Evolutionary conservation across 2,329 filamentous ascomycete species (phyloP).

Genomic region (Hymenoscyphus salicellus): DNA sequence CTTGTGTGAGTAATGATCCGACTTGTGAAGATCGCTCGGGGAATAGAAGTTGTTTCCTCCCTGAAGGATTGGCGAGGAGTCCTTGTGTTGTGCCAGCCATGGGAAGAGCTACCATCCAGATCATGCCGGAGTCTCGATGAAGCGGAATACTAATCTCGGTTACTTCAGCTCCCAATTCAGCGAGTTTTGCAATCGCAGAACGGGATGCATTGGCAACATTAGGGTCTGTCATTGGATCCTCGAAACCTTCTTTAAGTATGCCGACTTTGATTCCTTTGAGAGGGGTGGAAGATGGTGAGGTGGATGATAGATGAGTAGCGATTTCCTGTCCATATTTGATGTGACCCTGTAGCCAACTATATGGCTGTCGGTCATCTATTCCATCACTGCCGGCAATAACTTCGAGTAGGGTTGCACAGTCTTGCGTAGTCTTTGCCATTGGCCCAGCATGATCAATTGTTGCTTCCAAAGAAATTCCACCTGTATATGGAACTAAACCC

Average conservation of each 20-base stretch:
- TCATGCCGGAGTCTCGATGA: constrained; percentile 46
- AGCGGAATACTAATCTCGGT: constrained; percentile 50
- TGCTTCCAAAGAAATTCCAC: constrained; percentile 47
- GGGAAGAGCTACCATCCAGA: constrained; percentile 50
- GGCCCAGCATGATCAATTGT: constrained; percentile 51
- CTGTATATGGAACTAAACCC: constrained; percentile 31
- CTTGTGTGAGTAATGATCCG: constrained; percentile 49
- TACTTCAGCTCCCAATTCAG: constrained; percentile 47
- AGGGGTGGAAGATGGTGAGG: constrained; percentile 5
- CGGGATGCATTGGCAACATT: constrained; percentile 37
- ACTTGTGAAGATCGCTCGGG: constrained; percentile 18
- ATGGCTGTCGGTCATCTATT: constrained; percentile 46
- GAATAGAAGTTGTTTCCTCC: constrained; percentile 44
- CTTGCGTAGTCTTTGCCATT: constrained; percentile 41
- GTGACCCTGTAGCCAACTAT: constrained; percentile 32
- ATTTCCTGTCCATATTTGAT: constrained; percentile 29
- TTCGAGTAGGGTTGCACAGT: constrained; percentile 44
- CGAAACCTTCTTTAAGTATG: constrained; percentile 45
- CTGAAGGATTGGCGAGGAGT: constrained; percentile 44
- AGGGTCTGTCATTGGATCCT: constrained; percentile 42
- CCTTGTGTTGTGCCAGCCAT: constrained; percentile 43
- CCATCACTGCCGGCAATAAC: constrained; percentile 48
- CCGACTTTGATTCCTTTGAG: constrained; percentile 42
- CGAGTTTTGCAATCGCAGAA: constrained; percentile 42
- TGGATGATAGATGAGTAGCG: constrained; percentile 16